phyloP scores from a whole-genome alignment of 768 basidiomycete species.

The Calocera viscosa region DNA sequence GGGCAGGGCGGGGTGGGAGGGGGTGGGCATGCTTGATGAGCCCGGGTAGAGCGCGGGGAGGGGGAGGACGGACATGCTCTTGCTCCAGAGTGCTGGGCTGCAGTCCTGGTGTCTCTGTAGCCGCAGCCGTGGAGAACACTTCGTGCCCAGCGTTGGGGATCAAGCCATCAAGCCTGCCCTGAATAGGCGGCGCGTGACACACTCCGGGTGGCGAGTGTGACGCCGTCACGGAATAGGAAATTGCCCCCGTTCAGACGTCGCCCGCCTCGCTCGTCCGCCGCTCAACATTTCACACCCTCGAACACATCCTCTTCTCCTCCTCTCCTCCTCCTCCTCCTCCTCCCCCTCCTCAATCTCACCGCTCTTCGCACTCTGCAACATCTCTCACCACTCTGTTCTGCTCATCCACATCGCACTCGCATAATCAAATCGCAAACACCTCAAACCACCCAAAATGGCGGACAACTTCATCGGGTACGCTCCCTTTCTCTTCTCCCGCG shows the following conservation, averaged over 20 bases:
- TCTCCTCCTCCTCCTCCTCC: not conserved
- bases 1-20: not conserved
- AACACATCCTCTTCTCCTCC: not conserved
- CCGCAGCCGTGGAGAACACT: no score
- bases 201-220: not conserved
- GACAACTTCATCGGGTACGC: constrained; percentile 62
- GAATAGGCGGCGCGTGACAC: not conserved
- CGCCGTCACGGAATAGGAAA: not conserved
- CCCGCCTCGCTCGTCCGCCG: not conserved
- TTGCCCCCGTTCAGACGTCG: not conserved
- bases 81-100: no score
- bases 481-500: not conserved
- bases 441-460: constrained; percentile 36
- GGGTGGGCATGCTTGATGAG: not conserved
- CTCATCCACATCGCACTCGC: not conserved
- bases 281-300: not conserved
- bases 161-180: not conserved
- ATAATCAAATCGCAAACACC: not conserved
- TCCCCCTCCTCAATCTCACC: not conserved
- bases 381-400: not conserved
- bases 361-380: not conserved
- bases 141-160: no score
- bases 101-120: no score
- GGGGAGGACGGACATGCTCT: constrained; percentile 1
- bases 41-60: not conserved